These are phyloP conservation scores for Vigna unguiculata DNA, from an alignment of 306 rosid genomes.

Conservation along the genomic window DNA sequence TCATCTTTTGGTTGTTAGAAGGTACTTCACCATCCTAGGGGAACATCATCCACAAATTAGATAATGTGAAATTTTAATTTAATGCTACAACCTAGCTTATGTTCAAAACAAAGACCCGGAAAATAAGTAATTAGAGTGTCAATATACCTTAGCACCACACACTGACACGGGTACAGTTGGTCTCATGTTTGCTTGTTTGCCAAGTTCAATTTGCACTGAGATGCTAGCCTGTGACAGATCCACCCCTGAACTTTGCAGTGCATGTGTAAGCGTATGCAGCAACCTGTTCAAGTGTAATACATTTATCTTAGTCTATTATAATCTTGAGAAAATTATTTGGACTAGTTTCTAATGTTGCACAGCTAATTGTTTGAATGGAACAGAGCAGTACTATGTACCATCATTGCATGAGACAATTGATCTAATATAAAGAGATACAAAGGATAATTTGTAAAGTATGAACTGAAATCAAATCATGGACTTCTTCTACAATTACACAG, in stretches of 20 bases:
- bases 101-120: conserved; percentile 1
- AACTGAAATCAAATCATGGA: conserved; percentile 28
- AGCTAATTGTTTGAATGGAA: neutral
- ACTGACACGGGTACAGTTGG: conserved; percentile 52
- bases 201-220: conserved; percentile 94
- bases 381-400: conserved; percentile 17
- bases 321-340: conserved; percentile 24
- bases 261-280: conserved; percentile 82
- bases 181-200: conserved; percentile 62
- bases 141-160: conserved; percentile 65
- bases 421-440: neutral
- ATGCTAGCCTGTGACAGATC: conserved; percentile 93
- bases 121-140: conserved; percentile 10
- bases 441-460: neutral
- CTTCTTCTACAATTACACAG: conserved; percentile 21
- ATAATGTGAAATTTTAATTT: conserved; percentile 22
- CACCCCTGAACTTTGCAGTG: conserved; percentile 93
- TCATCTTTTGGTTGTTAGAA: conserved; percentile 53
- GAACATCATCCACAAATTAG: conserved; percentile 47
- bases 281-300: conserved; percentile 64
- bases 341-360: neutral
- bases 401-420: neutral
- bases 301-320: conserved; percentile 21
- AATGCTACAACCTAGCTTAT: neutral
- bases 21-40: conserved; percentile 65